Percentiles rank a stretch among this genome's conserved stretches.
Evolutionary conservation across 2,329 filamentous ascomycete genomes (phyloP).

Genomic region (Kalmusia sp.): DNA sequence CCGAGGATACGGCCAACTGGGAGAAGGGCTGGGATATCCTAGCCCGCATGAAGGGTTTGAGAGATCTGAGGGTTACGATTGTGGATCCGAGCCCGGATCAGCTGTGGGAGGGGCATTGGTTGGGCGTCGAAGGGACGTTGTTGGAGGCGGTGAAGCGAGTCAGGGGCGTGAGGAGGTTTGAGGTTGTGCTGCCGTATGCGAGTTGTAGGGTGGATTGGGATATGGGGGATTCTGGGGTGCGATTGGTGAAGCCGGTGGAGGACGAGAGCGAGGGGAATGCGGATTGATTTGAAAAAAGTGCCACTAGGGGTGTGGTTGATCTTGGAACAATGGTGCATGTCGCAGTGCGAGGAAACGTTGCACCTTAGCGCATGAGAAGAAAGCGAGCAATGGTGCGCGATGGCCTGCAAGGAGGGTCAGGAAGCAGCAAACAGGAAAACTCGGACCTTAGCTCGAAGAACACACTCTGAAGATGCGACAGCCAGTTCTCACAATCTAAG

Average conservation of each 20-base stretch:
- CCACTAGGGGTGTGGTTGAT: too few species aligned
- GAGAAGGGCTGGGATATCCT: conserved; percentile 37
- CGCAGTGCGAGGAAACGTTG: too few species aligned
- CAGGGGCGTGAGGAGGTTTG: conserved; percentile 21
- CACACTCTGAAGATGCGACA: too few species aligned
- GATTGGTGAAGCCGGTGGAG: conserved; percentile 26
- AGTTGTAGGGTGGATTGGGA: conserved; percentile 34
- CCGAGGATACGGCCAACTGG: conserved; percentile 45
- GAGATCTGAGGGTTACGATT: conserved; percentile 34
- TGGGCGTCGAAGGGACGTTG: conserved; percentile 32
- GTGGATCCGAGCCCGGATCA: conserved; percentile 34
- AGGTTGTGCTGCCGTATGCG: conserved; percentile 39
- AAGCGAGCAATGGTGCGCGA: too few species aligned
- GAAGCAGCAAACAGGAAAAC: too few species aligned
- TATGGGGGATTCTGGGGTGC: conserved; percentile 28
- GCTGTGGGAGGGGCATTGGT: conserved; percentile 41
- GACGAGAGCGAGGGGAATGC: too few species aligned
- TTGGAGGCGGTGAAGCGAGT: conserved; percentile 34
- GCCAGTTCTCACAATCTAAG: too few species aligned
- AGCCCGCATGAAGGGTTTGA: conserved; percentile 32
- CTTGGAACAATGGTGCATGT: too few species aligned
- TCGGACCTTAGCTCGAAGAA: too few species aligned
- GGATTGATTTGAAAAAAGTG: too few species aligned
- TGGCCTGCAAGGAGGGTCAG: too few species aligned
- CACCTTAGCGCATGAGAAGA: too few species aligned